A percentile compares a stretch with the other conserved stretches of the same genome.
Conservation (phyloP, 2,329 filamentous ascomycete species). For the Periconia macrospinosa region DNA sequence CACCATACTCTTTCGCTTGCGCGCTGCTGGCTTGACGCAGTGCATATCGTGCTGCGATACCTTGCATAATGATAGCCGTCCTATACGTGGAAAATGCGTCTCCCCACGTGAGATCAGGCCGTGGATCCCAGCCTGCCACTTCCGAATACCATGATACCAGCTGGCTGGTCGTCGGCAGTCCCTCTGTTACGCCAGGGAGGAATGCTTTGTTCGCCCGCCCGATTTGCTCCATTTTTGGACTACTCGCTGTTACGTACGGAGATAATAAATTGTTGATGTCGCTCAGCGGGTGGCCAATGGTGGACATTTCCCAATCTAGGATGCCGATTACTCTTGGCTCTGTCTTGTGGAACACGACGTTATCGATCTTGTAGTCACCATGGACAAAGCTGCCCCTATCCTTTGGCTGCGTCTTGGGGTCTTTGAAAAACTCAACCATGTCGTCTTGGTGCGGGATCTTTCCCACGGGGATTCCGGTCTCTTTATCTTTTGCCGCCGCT, state of each 20-base stretch:
- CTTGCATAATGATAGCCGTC: constrained; percentile 71
- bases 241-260: constrained; percentile 48
- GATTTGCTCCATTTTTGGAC: constrained; percentile 40
- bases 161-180: constrained; percentile 64
- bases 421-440: constrained; percentile 75
- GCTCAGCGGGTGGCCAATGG: constrained; percentile 91
- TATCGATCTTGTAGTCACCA: constrained; percentile 87
- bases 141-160: constrained; percentile 68
- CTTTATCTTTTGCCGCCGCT: constrained; percentile 72
- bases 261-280: constrained; percentile 79
- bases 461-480: constrained; percentile 76
- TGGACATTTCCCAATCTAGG: constrained; percentile 93
- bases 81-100: constrained; percentile 65
- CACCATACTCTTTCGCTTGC: constrained; percentile 72
- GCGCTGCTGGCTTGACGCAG: constrained; percentile 85
- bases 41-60: constrained; percentile 88
- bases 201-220: constrained; percentile 57
- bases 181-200: constrained; percentile 63
- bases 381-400: constrained; percentile 83
- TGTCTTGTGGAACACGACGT: constrained; percentile 76
- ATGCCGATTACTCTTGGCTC: constrained; percentile 89
- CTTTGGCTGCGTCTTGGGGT: constrained; percentile 69
- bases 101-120: constrained; percentile 63
- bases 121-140: constrained; percentile 71
- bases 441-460: constrained; percentile 81